phyloP scores from a whole-genome alignment of 2,329 filamentous ascomycete genomes.

The Hirsutella minnesotensis region DNA sequence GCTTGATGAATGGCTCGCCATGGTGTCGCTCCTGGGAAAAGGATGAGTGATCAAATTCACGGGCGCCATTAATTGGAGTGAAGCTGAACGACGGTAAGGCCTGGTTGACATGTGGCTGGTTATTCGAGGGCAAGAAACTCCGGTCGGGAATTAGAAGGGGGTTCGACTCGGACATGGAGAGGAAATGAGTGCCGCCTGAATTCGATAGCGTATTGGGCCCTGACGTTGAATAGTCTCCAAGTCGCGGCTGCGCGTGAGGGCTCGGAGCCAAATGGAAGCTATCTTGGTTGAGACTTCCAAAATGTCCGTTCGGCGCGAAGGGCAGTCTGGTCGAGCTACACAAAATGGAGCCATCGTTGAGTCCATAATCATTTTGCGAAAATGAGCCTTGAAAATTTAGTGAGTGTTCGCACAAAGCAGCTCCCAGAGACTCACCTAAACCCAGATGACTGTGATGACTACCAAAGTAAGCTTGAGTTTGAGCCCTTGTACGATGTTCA shows the following conservation, averaged over 20 bases:
- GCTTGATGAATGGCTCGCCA: slow-evolving; percentile 10
- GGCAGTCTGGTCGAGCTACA: slow-evolving; percentile 16
- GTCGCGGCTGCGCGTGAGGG: slow-evolving; percentile 14
- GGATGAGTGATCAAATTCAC: slow-evolving; percentile 8
- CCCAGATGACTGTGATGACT: slow-evolving; percentile 4
- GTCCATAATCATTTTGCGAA: slow-evolving; percentile 15
- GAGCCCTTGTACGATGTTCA: slow-evolving; percentile 11
- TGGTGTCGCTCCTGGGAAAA: slow-evolving; percentile 5
- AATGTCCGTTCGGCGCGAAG: slow-evolving; percentile 12
- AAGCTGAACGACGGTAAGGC: slow-evolving; percentile 16
- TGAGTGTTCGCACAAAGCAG: too few species aligned
- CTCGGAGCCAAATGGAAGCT: slow-evolving; percentile 13
- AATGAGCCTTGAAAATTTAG: slow-evolving; percentile 13
- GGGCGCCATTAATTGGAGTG: slow-evolving; percentile 15
- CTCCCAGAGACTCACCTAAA: slow-evolving; percentile 5
- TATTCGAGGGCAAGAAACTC: slow-evolving; percentile 15
- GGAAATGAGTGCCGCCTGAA: slow-evolving; percentile 12
- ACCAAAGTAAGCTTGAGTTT: slow-evolving; percentile 5
- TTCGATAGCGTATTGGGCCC: slow-evolving; percentile 10
- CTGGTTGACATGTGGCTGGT: slow-evolving; percentile 10
- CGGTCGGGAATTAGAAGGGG: slow-evolving; percentile 21
- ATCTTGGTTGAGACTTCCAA: slow-evolving; percentile 13
- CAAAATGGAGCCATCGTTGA: slow-evolving; percentile 19
- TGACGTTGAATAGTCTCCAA: slow-evolving; percentile 13
- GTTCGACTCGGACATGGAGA: slow-evolving; percentile 17